Evolutionary conservation across 2,329 filamentous ascomycete species (phyloP), one percentile per base, ranked within the genome.

Genomic region (Colletotrichum lentis): DNA sequence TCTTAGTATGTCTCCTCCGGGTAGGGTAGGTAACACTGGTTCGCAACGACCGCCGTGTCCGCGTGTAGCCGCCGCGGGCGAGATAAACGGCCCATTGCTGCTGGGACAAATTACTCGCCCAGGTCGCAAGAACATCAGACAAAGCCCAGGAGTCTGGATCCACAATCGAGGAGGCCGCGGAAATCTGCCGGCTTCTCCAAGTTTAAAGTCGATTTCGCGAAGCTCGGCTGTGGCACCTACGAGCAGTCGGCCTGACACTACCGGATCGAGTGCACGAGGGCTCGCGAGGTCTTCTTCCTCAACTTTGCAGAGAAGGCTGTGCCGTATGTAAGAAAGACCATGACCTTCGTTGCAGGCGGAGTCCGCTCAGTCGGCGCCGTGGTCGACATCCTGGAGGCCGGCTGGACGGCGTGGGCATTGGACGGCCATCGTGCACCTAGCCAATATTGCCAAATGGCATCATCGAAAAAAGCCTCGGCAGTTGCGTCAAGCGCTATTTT

Each of bases 51-150:
- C 41, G 41, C 2, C 16, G 12, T 18, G 16, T 43, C 5, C 6
- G 31, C 80, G 83, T 50, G 69, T 90, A 65, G 88, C 87, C 0
- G 75, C 16, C 78, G 89, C 12, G 8, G 31, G 31, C 31, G 2
- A 35, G 31, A 7, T 10, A 10, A 35, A 35, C 7, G 8, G 31
- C 8, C 84, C 80, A 58, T 78, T 91, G 53, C 80, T 90, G 24
- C 76, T 91, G 14, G 86, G 78, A 0, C 89, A 91, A 73, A 80
- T 91, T 62, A 84, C 80, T 61, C 88, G 91, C 72, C 87, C 88
- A 0, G 88, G 89, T 8, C 81, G 88, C 76, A 88, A 89, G 77
- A 77, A 88, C 69, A 88, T 88, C 78, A 81, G 77, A 41, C 39
- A 31, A 86, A 73, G 86, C 85, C 75, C 81, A 85, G 71, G 80